These are phyloP conservation scores for Phanerodontia chrysosporium DNA, from an alignment of 768 basidiomycete genomes.

Conservation along the genomic window DNA sequence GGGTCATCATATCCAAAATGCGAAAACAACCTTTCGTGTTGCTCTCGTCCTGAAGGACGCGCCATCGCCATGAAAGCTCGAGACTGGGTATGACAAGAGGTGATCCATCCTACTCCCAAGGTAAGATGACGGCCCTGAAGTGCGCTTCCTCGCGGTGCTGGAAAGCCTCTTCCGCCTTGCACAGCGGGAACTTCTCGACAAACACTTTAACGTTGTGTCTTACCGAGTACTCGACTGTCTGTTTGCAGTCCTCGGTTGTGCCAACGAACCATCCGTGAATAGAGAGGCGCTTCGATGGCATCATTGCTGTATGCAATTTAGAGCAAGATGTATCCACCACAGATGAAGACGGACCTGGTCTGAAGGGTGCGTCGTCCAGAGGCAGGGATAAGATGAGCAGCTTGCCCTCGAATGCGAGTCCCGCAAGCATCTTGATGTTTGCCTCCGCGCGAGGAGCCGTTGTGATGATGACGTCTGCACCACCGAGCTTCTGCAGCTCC, in stretches of 20 bases:
- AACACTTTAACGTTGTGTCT: conserved; percentile 18
- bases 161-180: conserved; percentile 23
- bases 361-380: conserved; percentile 12
- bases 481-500: conserved; percentile 31
- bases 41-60: no score
- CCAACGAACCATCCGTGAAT: conserved; percentile 24
- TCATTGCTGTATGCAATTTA: neutral
- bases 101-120: conserved; percentile 11
- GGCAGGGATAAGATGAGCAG: conserved; percentile 19
- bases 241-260: conserved; percentile 18
- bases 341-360: conserved; percentile 12
- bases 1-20: no score
- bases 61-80: no score
- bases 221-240: conserved; percentile 15
- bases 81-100: no score
- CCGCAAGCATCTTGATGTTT: conserved; percentile 16
- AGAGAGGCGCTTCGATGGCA: conserved; percentile 14
- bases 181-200: conserved; percentile 22
- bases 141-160: conserved; percentile 17
- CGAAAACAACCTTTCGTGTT: no score
- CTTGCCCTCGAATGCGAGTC: conserved; percentile 18
- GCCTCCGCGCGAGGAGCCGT: conserved; percentile 25
- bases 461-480: conserved; percentile 34
- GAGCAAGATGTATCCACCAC: neutral
- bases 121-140: conserved; percentile 22